Evolutionary conservation across 169 alveolate genomes (phyloP), one percentile per base, ranked within the genome.

Genomic region (Amoebophrya sp.): DNA sequence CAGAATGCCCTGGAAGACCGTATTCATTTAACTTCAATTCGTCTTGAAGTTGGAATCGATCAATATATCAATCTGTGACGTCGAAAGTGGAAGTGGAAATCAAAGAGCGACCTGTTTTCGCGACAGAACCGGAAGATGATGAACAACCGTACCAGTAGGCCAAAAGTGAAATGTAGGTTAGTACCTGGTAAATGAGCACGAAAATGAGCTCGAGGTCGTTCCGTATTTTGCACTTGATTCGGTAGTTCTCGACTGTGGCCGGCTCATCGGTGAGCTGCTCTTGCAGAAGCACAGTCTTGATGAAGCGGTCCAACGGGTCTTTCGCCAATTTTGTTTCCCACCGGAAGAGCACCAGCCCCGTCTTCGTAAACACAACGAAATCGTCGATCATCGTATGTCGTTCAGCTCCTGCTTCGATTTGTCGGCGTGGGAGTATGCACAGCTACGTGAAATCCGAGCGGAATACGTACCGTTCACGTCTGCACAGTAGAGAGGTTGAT

Each of bases 301-400:
- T 58, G 34, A 58, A 58, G 4, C 5, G 4, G 78, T 58, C 78
- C 34, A 58, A 4, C 34, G 78, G 78, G 78, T 58, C 78, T 16
- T 58, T 58, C 29, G 26, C 34, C 4, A 16, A 10, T 16, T 58
- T n/a, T 16, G 2, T 4, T 58, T 58, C 78, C 39, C 39, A 16
- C 39, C 78, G 78, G 34, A 58, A 58, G 29, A 58, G 23, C 7
- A 58, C 78, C 26, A 58, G 34, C 4, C 78, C 78, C 10, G 78
- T 58, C 23, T 58, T 58, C 23, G 78, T 58, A 29, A 58, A 58
- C 39, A 58, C 34, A n/a, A 58, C 23, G 34, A 16, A 58, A 58
- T 58, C 78, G 78, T 58, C 78, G 78, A 58, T 58, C 78, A 58
- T 58, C n/a, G n/a, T n/a, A n/a, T n/a, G n/a, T n/a, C n/a, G n/a